These are phyloP conservation scores for Lasiosphaeriaceae sp. DNA, from an alignment of 495 filamentous ascomycete genomes.

Conservation along the genomic window DNA sequence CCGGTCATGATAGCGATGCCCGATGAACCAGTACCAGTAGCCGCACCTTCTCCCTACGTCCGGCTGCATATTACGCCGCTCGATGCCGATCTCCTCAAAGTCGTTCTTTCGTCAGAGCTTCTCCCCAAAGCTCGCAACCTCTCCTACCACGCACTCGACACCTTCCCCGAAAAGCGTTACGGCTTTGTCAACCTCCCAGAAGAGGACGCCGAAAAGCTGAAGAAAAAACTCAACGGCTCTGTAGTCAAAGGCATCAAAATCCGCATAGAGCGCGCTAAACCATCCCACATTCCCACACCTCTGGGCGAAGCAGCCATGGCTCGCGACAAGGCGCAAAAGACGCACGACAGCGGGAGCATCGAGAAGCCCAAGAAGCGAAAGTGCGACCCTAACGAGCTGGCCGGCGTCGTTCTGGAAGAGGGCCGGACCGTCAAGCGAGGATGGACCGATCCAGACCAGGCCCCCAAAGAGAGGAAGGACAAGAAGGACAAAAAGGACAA, in stretches of 20 bases:
- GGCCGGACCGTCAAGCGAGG: conserved; percentile 81
- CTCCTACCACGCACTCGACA: conserved; percentile 76
- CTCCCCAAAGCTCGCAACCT: conserved; percentile 66
- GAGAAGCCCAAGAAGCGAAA: conserved; percentile 61
- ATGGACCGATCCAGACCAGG: conserved; percentile 68
- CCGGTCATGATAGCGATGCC: background rate
- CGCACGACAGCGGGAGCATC: conserved; percentile 24
- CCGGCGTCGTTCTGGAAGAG: conserved; percentile 67
- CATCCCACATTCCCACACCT: conserved; percentile 37
- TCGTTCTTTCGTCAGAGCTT: conserved; percentile 64
- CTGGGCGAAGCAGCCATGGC: conserved; percentile 31
- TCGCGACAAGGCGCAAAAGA: conserved; percentile 36
- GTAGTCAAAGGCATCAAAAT: conserved; percentile 83
- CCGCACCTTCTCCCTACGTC: conserved; percentile 19
- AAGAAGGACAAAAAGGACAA: conserved; percentile 50
- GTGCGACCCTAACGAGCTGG: conserved; percentile 56
- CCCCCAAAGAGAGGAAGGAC: conserved; percentile 52
- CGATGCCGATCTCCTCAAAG: conserved; percentile 62
- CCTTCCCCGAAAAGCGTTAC: conserved; percentile 86
- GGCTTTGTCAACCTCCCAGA: conserved; percentile 80
- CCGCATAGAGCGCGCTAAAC: conserved; percentile 71
- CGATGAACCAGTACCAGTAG: conserved; percentile 1
- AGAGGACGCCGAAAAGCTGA: conserved; percentile 80
- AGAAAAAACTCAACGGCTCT: conserved; percentile 87
- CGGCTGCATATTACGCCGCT: conserved; percentile 85